Evolutionary conservation across 139 green algal genomes (phyloP), one percentile per base, ranked within the genome.

Genomic region (Monoraphidium neglectum): DNA sequence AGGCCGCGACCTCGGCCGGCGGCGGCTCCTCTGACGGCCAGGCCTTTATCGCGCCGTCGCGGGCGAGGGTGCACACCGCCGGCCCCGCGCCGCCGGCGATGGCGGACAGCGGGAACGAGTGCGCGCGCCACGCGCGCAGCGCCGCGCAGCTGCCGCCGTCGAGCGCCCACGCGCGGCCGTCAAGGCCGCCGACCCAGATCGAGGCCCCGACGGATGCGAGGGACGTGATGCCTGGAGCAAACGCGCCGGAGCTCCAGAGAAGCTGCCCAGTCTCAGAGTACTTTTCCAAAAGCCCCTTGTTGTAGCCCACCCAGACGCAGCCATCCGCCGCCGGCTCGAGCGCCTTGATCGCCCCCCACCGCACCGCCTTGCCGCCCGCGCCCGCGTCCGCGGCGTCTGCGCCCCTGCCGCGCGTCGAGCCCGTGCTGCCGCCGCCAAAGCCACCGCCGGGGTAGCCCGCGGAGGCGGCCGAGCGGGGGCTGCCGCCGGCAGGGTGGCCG

Each of bases 121-220:
- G 87, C 3, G 87, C 92, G 37, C 65, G 78, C 82, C 88, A 97
- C 12, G 24, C 28, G 40, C 32, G 53, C 32, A 62, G 63, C 54
- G 72, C 36, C 23, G 6, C 2, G 36, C 68, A 49, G 57, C 24
- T 56, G 57, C 3, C 63, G 15, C 49, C 53, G 32, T 82, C 76
- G 28, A 85, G 62, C 3, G 69, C 77, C 51, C 76, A 76, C 2
- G 95, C 28, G 37, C 30, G n/a, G 37, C 92, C 90, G 60, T 90
- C 77, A 0, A 46, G 49, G 38, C 86, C 84, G 51, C 92, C 92
- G 13, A 90, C 56, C 92, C 92, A 96, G 36, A 94, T 53, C 24
- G 63, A 36, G 3, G 32, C 26, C 0, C 85, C 88, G 23, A 89
- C 82, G 0, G 77, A 62, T 1, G 56, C 69, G n/a, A 83, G 33